phyloP scores from a whole-genome alignment of 1,284 basidiomycete species.

The Lignosus rhinocerotis region DNA sequence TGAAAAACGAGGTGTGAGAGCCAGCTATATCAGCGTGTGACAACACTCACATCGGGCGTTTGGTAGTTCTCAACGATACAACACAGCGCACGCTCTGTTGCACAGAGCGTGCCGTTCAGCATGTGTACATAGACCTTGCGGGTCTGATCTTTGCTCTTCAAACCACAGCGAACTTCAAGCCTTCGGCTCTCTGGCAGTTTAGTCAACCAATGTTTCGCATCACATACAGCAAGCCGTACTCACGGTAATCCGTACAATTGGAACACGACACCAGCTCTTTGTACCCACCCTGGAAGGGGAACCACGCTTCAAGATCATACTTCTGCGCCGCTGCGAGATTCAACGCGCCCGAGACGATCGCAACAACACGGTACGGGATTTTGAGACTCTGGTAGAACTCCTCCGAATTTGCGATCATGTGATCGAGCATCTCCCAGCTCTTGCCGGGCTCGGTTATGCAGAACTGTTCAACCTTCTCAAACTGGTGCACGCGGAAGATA shows the following conservation, averaged over 20 bases:
- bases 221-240: constrained; percentile 36
- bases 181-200: constrained; percentile 75
- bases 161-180: constrained; percentile 87
- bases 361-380: constrained; percentile 89
- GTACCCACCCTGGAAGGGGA: constrained; percentile 96
- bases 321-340: constrained; percentile 98
- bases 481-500: constrained; percentile 99
- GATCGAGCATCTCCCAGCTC: constrained; percentile 93
- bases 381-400: constrained; percentile 95
- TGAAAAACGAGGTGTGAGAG: constrained; percentile 32
- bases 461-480: constrained; percentile 99
- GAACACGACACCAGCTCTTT: constrained; percentile 94
- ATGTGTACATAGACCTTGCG: constrained; percentile 95
- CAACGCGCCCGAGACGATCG: constrained; percentile 95
- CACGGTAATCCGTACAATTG: constrained; percentile 95
- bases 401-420: constrained; percentile 88
- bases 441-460: constrained; percentile 92
- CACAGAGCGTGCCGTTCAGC: constrained; percentile 97
- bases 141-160: constrained; percentile 84
- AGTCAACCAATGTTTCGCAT: constrained; percentile 3
- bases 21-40: not conserved
- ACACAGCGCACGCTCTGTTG: constrained; percentile 94
- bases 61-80: constrained; percentile 99
- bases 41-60: constrained; percentile 77
- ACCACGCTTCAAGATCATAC: constrained; percentile 98